A percentile compares a stretch with the other conserved stretches of the same genome.
Conservation (phyloP, 345 rosid species). For the Citrus maxima region DNA sequence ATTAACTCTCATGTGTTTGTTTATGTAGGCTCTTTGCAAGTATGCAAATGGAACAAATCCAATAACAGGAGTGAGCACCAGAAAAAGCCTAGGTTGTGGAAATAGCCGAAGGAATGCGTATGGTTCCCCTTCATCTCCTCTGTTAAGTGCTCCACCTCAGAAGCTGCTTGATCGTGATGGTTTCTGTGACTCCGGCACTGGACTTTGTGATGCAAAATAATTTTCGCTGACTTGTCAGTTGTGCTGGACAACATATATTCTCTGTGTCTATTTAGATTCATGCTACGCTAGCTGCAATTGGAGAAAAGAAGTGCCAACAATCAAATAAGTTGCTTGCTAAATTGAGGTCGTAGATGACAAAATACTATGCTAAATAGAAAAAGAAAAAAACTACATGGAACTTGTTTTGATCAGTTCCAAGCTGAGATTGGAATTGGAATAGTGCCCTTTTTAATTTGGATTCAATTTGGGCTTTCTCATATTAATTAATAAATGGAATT, state of each 20-base stretch:
- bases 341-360: neutral
- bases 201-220: conserved; percentile 69
- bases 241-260: neutral
- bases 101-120: conserved; percentile 79
- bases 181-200: conserved; percentile 63
- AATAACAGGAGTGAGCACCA: conserved; percentile 73
- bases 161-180: conserved; percentile 87
- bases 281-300: neutral
- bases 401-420: neutral
- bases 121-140: conserved; percentile 83
- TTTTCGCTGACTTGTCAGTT: neutral
- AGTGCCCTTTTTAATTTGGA: neutral
- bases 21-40: conserved; percentile 76
- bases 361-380: too few species aligned
- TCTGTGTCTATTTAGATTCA: neutral
- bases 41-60: conserved; percentile 91
- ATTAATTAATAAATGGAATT: neutral
- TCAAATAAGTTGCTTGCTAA: neutral
- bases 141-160: conserved; percentile 78
- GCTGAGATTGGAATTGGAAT: neutral
- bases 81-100: conserved; percentile 86
- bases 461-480: neutral
- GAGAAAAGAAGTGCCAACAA: neutral
- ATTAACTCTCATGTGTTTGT: neutral
- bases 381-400: neutral